These are phyloP conservation scores for Monosporascus sp. DNA, from an alignment of 2,329 filamentous ascomycete species.

Conservation along the genomic window DNA sequence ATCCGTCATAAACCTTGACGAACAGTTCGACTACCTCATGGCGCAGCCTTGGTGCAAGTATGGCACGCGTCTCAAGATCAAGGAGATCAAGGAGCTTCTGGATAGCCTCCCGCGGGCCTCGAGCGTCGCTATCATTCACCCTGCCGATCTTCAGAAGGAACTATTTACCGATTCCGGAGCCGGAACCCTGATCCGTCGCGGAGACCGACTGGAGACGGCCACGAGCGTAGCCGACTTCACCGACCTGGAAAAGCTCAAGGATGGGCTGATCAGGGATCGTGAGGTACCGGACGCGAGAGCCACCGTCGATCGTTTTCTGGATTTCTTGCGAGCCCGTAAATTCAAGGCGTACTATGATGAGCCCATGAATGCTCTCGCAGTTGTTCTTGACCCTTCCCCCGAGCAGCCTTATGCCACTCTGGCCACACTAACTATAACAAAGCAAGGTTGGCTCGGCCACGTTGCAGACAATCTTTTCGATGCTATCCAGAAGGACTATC, in stretches of 20 bases:
- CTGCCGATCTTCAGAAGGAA: conserved; percentile 92
- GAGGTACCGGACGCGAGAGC: conserved; percentile 76
- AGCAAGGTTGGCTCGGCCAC: conserved; percentile 90
- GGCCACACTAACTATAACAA: conserved; percentile 87
- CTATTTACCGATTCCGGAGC: conserved; percentile 94
- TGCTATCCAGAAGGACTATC: conserved; percentile 88
- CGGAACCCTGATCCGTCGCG: conserved; percentile 85
- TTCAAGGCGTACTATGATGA: conserved; percentile 97
- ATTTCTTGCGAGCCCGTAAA: conserved; percentile 67
- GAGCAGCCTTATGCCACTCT: conserved; percentile 71
- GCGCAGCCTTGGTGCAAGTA: conserved; percentile 91
- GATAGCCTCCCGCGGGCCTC: conserved; percentile 85
- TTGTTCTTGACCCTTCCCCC: conserved; percentile 71
- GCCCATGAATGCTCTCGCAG: conserved; percentile 83
- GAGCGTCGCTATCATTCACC: conserved; percentile 95
- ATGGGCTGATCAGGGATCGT: conserved; percentile 74
- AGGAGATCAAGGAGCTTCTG: conserved; percentile 91
- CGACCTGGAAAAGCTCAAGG: conserved; percentile 72
- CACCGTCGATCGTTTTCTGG: conserved; percentile 81
- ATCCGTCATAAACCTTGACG: conserved; percentile 93
- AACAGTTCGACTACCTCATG: conserved; percentile 93
- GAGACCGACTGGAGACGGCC: conserved; percentile 79
- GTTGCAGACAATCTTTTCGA: conserved; percentile 93
- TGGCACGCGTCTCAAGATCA: conserved; percentile 93
- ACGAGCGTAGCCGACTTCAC: conserved; percentile 68